Evolutionary conservation across 2,329 filamentous ascomycete species (phyloP).

Genomic region (Plenodomus biglobosus): DNA sequence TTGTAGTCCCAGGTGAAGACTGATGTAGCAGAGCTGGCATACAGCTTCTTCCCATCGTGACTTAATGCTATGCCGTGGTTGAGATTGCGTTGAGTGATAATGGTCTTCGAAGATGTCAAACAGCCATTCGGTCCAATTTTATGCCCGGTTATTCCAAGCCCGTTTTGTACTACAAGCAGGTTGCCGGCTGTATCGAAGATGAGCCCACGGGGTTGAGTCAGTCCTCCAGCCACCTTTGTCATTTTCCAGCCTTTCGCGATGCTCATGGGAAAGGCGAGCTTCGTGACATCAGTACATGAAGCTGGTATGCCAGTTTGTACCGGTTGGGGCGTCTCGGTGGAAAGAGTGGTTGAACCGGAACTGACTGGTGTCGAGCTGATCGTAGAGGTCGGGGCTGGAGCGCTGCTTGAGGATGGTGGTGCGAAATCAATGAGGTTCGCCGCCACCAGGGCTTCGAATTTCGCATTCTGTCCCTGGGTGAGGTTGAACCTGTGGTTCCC

Average conservation of each 20-base stretch:
- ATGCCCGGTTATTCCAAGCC: constrained; percentile 44
- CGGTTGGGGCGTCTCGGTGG: constrained; percentile 16
- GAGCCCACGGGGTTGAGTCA: constrained; percentile 46
- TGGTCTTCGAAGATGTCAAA: constrained; percentile 18
- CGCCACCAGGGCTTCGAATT: constrained; percentile 29
- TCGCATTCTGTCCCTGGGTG: constrained; percentile 22
- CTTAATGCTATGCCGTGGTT: constrained; percentile 36
- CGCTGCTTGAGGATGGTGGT: constrained; percentile 18
- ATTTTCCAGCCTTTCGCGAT: constrained; percentile 33
- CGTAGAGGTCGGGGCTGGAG: constrained; percentile 9
- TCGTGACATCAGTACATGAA: constrained; percentile 21
- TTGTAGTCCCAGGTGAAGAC: constrained; percentile 34
- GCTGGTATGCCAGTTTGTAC: constrained; percentile 21
- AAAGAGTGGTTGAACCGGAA: constrained; percentile 11
- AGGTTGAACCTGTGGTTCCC: constrained; percentile 33
- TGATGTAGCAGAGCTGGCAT: constrained; percentile 31
- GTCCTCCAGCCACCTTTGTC: constrained; percentile 44
- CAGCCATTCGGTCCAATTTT: constrained; percentile 43
- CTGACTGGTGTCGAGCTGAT: constrained; percentile 16
- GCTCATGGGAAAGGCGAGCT: constrained; percentile 18
- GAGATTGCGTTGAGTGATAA: constrained; percentile 29
- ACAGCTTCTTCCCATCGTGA: constrained; percentile 33
- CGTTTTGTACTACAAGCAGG: constrained; percentile 46
- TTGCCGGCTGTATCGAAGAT: constrained; percentile 45
- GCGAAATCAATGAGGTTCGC: constrained; percentile 22